phyloP scores from a whole-genome alignment of 1,284 basidiomycete species.

The Ustilago loliicola region DNA sequence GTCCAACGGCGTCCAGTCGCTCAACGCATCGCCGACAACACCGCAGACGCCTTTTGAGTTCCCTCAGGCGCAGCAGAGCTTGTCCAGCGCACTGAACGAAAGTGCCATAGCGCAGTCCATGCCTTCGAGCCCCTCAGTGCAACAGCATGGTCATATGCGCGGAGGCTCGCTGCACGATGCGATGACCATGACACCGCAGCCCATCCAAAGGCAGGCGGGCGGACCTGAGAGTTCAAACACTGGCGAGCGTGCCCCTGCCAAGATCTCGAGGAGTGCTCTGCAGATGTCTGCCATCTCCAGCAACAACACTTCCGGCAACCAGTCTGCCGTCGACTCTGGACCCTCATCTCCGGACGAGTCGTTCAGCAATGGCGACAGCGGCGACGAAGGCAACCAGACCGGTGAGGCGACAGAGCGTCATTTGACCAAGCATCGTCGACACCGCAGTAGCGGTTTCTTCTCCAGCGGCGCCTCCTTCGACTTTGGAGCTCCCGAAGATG shows the following conservation, averaged over 20 bases:
- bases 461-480: slow-evolving; percentile 56
- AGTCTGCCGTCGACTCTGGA: slow-evolving; percentile 48
- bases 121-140: slow-evolving; percentile 47
- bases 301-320: slow-evolving; percentile 29
- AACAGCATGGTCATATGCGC: slow-evolving; percentile 40
- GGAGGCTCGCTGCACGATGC: slow-evolving; percentile 51
- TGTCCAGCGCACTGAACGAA: slow-evolving; percentile 19
- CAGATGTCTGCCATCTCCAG: slow-evolving; percentile 53
- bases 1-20: slow-evolving; percentile 39
- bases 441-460: slow-evolving; percentile 53
- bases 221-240: slow-evolving; percentile 7
- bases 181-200: slow-evolving; percentile 43
- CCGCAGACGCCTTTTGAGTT: slow-evolving; percentile 56
- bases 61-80: slow-evolving; percentile 24
- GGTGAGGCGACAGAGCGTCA: slow-evolving; percentile 22
- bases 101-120: slow-evolving; percentile 32
- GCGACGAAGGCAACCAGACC: slow-evolving; percentile 27
- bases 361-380: slow-evolving; percentile 51
- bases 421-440: slow-evolving; percentile 50
- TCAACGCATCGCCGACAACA: slow-evolving; percentile 45
- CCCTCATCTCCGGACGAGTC: slow-evolving; percentile 55
- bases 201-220: slow-evolving; percentile 21
- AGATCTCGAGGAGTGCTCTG: slow-evolving; percentile 41
- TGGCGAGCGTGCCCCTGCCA: slow-evolving; percentile 21
- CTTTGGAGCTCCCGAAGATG: slow-evolving; percentile 32